These are phyloP conservation scores for Acer negundo DNA, from an alignment of 345 rosid genomes.

Conservation along the genomic window DNA sequence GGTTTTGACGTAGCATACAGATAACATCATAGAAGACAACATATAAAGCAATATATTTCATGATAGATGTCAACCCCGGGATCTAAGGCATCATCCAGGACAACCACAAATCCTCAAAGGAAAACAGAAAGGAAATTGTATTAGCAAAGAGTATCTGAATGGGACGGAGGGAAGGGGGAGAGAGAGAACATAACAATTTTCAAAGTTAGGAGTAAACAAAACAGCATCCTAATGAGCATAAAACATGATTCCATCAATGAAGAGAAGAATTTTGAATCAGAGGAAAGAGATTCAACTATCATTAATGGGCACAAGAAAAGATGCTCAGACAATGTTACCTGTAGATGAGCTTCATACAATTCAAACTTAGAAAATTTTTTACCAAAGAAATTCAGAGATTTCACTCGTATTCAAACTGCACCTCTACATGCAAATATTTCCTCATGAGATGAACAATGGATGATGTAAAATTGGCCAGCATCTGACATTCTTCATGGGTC, in stretches of 20 bases:
- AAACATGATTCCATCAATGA: conserved; percentile 8
- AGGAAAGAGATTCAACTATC: conserved; percentile 24
- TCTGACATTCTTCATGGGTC: conserved; percentile 62
- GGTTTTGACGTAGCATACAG: not conserved
- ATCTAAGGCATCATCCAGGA: not conserved
- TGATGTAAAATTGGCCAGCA: conserved; percentile 67
- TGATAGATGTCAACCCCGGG: not conserved
- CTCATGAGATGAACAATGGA: conserved; percentile 78
- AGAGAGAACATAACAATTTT: not conserved
- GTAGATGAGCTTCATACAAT: conserved; percentile 20
- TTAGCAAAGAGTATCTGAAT: not conserved
- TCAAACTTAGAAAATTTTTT: conserved; percentile 13
- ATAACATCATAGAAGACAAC: not conserved
- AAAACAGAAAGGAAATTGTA: not conserved
- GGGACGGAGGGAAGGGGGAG: too few relatives aligned
- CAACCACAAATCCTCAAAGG: not conserved
- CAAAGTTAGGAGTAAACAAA: conserved; percentile 8
- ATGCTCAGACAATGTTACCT: conserved; percentile 18
- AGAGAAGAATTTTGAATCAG: conserved; percentile 4
- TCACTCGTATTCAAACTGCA: conserved; percentile 68
- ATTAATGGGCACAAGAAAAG: conserved; percentile 1
- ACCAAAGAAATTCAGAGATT: conserved; percentile 19
- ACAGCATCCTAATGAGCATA: conserved; percentile 12
- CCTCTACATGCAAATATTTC: conserved; percentile 68
- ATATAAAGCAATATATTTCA: not conserved